These are phyloP conservation scores for Acacia pycnantha DNA, from an alignment of 331 rosid species.

Conservation along the genomic window DNA sequence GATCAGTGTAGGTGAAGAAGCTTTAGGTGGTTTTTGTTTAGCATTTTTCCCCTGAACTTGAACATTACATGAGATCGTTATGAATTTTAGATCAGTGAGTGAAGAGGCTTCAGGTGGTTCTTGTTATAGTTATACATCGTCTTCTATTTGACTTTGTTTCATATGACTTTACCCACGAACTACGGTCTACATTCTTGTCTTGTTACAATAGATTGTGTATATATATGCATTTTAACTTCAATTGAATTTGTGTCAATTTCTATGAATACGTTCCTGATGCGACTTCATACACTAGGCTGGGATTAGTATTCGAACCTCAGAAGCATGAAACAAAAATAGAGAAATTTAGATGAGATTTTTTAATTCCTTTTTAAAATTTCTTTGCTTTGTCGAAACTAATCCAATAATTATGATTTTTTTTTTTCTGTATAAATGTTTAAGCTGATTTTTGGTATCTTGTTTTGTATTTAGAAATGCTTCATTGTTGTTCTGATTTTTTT, in stretches of 20 bases:
- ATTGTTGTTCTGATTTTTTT: not conserved
- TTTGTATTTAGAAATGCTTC: not conserved
- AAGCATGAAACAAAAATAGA: not conserved
- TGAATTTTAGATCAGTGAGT: no score
- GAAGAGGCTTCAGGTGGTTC: not conserved
- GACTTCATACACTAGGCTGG: not conserved
- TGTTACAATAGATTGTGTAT: not conserved
- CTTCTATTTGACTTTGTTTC: not conserved
- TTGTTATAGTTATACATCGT: no score
- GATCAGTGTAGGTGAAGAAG: not conserved
- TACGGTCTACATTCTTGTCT: not conserved
- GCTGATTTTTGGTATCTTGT: not conserved
- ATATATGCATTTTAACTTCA: not conserved
- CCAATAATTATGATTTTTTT: not conserved
- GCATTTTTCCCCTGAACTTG: not conserved
- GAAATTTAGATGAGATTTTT: not conserved
- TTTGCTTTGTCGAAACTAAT: not conserved
- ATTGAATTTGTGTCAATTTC: not conserved
- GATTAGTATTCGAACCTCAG: not conserved
- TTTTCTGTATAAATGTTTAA: no score
- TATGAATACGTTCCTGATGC: not conserved
- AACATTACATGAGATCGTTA: not conserved
- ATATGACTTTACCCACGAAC: not conserved
- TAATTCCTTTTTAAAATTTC: not conserved
- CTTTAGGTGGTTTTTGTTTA: not conserved